Evolutionary conservation across 305 asterid species (phyloP), one percentile per base, ranked within the genome.

Genomic region (Fraxinus paxiana): DNA sequence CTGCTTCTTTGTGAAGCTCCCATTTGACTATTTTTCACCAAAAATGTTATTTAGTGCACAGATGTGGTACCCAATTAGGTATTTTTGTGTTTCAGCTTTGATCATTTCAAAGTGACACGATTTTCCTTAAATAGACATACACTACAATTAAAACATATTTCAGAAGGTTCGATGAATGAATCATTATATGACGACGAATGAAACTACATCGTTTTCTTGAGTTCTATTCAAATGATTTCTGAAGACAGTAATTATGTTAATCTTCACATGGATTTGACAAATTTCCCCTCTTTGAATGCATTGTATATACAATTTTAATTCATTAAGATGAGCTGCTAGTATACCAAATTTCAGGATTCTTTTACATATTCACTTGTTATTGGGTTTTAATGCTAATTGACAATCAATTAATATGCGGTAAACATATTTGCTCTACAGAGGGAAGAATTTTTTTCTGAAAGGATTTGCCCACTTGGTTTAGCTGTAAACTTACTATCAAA

Each of bases 401-500:
- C 12, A 12, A 51, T 30, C 70, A 59, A 59, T 18, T 20, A 46
- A 46, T 46, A 46, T 13, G 56, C 1, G 1, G 18, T 13, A 51
- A 69, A 70, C 73, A 56, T 34, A 63, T 75, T 69, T 43, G 59
- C 59, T 4, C 13, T 26, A 43, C 56, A 31, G 63, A 35, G 79
- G 38, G 72, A 48, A 67, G 1, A 2, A 67, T 6, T 2, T 63
- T 70, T n/a, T 35, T 31, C 73, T 41, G 31, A 33, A 24, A 15
- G 28, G 31, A 73, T 35, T 61, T 51, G 7, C 30, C 59, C 76
- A 73, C 37, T 59, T 69, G 34, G 56, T 18, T 75, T 10, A 76
- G 51, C 28, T 41, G 79, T 73, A 69, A 61, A 73, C 48, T 79
- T 77, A 6, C 82, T 73, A 38, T 77, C 41, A 54, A 41, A 3